Base-by-base conservation (phyloP, 177 flowering plant genomes). In the Vitis hybrid region DNA sequence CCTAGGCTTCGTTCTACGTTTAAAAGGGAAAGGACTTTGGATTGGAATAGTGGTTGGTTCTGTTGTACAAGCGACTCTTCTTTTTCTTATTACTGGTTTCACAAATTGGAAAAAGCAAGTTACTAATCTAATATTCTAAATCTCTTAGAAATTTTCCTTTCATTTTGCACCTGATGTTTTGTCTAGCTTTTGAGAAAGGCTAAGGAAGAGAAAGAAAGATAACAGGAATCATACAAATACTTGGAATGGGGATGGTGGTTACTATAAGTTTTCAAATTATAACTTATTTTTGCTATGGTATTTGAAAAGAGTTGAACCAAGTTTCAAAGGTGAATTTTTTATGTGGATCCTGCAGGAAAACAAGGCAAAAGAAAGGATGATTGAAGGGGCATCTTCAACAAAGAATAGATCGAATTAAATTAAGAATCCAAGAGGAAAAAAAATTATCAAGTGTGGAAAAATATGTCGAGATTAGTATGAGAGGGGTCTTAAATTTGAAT, bases 41-140 rank as follows among this genome's bases (percentile, higher is more conserved):
- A 75, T 78, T n/a, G 84, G 84, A 10, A 17, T 78, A 4, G 62
- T 61, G 49, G 58, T 67, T 0, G 81, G 80, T 3, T 60, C 79
- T 12, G 9, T 58, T 14, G 69, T 81, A 13, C 84, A 81, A 62
- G 49, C 69, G 2, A 17, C 50, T 40, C 46, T 78, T 12, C 73
- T 81, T 3, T 19, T 21, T 52, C 66, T 71, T 15, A 30, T 35
- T 10, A 69, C 78, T 46, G 17, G 62, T 24, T 66, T 67, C 72
- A 76, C 74, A 6, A 58, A 78, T 62, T 81, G 81, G 76, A 48
- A 64, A 60, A 65, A 70, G 24, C 79, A 81, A 80, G 84, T 81
- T 73, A 14, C n/a, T 35, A 10, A 11, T 40, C 65, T 30, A 15
- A 3, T 11, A 9, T 19, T 62, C 65, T 62, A 9, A 4, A 35